Evolutionary conservation across 2,329 filamentous ascomycete species (phyloP).

Genomic region (Didymella pomorum): DNA sequence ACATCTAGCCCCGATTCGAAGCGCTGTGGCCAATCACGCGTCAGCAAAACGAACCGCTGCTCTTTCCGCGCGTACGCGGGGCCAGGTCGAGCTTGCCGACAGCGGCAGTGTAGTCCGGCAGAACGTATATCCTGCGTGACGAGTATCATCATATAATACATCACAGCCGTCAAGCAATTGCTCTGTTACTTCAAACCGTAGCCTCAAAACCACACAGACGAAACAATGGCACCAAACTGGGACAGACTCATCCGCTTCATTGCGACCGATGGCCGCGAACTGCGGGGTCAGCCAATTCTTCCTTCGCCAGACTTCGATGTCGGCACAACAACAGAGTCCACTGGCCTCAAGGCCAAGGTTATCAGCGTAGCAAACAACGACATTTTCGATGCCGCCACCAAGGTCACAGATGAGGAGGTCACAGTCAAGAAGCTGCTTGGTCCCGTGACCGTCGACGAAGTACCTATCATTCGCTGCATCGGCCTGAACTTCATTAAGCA

Average conservation of each 20-base stretch:
- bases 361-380: constrained; percentile 58
- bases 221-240: constrained; percentile 52
- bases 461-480: constrained; percentile 66
- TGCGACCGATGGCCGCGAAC: constrained; percentile 59
- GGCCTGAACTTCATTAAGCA: constrained; percentile 69
- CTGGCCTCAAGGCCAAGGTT: constrained; percentile 61
- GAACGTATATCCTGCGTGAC: constrained; percentile 30
- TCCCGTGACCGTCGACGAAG: constrained; percentile 59
- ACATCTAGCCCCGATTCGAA: constrained; percentile 8
- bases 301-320: constrained; percentile 58
- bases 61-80: constrained; percentile 23
- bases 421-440: constrained; percentile 63
- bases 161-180: neutral
- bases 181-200: neutral
- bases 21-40: constrained; percentile 10
- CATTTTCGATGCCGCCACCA: constrained; percentile 60
- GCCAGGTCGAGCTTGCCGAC: constrained; percentile 24
- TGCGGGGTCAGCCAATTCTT: constrained; percentile 63
- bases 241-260: constrained; percentile 64
- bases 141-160: constrained; percentile 10
- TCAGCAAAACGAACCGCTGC: constrained; percentile 9
- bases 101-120: constrained; percentile 25
- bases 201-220: neutral
- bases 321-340: constrained; percentile 57
- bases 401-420: constrained; percentile 62